Percentiles rank a stretch among this genome's conserved stretches.
Evolutionary conservation across 2,329 filamentous ascomycete genomes (phyloP).

Genomic region (Stachybotrys echinatus): DNA sequence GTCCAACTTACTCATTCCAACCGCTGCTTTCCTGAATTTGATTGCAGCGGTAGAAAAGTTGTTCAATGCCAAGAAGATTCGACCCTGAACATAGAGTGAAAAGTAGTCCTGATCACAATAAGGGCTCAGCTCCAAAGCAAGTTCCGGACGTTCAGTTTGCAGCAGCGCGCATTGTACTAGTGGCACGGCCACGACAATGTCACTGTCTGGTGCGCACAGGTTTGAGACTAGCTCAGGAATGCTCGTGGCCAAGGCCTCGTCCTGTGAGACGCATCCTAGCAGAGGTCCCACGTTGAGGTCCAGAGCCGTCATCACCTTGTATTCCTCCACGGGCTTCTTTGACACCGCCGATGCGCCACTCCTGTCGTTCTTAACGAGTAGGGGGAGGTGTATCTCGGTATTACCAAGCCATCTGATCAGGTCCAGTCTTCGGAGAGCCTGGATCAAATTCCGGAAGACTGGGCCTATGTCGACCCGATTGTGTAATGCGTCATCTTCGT

Average conservation of each 20-base stretch:
- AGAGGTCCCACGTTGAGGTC: slow-evolving; percentile 59
- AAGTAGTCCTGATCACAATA: slow-evolving; percentile 55
- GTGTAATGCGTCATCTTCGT: slow-evolving; percentile 61
- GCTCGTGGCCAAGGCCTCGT: slow-evolving; percentile 49
- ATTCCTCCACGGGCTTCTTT: slow-evolving; percentile 40
- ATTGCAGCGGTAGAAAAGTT: slow-evolving; percentile 69
- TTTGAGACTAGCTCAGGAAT: slow-evolving; percentile 65
- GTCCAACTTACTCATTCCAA: slow-evolving; percentile 67
- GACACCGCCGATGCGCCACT: slow-evolving; percentile 21
- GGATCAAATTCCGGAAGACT: slow-evolving; percentile 65
- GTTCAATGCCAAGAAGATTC: slow-evolving; percentile 67
- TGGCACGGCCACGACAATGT: slow-evolving; percentile 57
- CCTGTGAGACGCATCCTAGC: slow-evolving; percentile 51
- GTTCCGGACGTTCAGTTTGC: slow-evolving; percentile 52
- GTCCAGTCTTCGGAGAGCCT: slow-evolving; percentile 67
- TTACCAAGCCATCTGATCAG: slow-evolving; percentile 65
- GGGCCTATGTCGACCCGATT: slow-evolving; percentile 58
- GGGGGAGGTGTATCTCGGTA: slow-evolving; percentile 49
- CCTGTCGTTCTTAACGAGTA: slow-evolving; percentile 30
- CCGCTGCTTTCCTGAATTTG: slow-evolving; percentile 77
- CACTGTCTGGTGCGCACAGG: slow-evolving; percentile 58
- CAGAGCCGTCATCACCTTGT: slow-evolving; percentile 49
- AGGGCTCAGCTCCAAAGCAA: slow-evolving; percentile 51
- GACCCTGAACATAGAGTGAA: slow-evolving; percentile 78
- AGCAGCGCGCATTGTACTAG: slow-evolving; percentile 59